phyloP scores from a whole-genome alignment of 306 rosid species.

The Fragaria vesca region DNA sequence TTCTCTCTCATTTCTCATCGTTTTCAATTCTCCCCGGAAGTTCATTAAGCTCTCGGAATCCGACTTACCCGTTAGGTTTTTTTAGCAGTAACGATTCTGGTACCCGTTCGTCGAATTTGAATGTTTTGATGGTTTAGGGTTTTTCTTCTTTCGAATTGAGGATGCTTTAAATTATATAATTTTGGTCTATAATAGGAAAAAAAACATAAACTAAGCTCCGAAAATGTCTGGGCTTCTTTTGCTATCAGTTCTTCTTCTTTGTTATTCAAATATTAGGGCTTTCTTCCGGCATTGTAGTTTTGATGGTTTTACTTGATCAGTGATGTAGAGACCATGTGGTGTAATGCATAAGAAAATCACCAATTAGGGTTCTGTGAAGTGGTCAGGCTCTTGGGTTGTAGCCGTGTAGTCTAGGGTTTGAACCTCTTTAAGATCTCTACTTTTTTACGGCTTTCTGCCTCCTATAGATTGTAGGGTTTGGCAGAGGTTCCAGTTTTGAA shows the following conservation, averaged over 20 bases:
- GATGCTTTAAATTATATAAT: too few species aligned
- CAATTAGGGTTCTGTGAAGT: background rate
- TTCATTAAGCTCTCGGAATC: background rate
- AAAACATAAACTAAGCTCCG: background rate
- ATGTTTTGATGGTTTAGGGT: background rate
- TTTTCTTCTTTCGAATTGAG: too few species aligned
- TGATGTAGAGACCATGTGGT: too few species aligned
- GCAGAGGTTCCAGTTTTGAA: background rate
- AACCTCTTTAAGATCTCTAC: background rate
- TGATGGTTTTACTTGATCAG: too few species aligned
- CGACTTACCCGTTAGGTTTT: background rate
- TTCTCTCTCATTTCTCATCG: background rate
- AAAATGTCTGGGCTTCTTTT: background rate
- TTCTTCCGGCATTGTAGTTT: too few species aligned
- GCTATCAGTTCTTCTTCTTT: background rate
- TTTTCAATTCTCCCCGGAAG: too few species aligned
- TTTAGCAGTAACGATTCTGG: background rate
- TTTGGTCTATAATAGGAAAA: background rate
- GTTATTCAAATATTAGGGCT: background rate
- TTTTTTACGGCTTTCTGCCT: background rate
- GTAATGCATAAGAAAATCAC: background rate
- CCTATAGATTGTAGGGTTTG: background rate
- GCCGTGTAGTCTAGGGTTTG: background rate
- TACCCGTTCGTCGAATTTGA: background rate
- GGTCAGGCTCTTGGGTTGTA: background rate